Conservation (phyloP, 805 yeast genomes). For the Danielia reshetovae region DNA sequence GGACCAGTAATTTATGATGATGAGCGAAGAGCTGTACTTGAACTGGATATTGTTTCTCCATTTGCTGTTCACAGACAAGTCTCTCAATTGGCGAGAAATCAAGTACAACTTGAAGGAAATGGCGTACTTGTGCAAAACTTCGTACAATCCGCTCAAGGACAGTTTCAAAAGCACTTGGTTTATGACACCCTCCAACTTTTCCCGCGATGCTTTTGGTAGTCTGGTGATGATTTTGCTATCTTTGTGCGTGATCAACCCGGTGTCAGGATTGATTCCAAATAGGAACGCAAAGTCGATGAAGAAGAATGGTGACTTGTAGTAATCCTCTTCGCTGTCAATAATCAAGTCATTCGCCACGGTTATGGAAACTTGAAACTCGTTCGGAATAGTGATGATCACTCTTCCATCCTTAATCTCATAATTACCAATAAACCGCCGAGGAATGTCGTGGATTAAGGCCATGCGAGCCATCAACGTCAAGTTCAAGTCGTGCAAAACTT, state of each 20-base stretch:
- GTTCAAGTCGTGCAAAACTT: constrained; percentile 65
- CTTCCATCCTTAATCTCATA: constrained; percentile 75
- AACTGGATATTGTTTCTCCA: constrained; percentile 64
- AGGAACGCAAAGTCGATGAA: constrained; percentile 71
- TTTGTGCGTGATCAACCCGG: constrained; percentile 27
- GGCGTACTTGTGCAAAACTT: constrained; percentile 54
- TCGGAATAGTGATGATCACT: constrained; percentile 56
- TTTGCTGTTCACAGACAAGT: constrained; percentile 38
- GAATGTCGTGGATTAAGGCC: constrained; percentile 63
- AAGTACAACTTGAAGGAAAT: constrained; percentile 62
- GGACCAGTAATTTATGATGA: constrained; percentile 63
- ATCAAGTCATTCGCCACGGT: constrained; percentile 63
- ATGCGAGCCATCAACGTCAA: constrained; percentile 69
- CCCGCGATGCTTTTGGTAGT: constrained; percentile 29
- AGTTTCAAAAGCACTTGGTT: constrained; percentile 47
- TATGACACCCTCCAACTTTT: constrained; percentile 50
- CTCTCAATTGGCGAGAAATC: constrained; percentile 53
- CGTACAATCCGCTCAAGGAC: constrained; percentile 52
- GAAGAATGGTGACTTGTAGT: constrained; percentile 57
- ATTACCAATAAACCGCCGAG: constrained; percentile 52
- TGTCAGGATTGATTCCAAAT: constrained; percentile 45
- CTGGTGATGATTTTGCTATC: constrained; percentile 23
- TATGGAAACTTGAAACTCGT: constrained; percentile 58
- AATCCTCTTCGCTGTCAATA: constrained; percentile 47
- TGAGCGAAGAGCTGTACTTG: constrained; percentile 50